Evolutionary conservation across 176 grass and related monocot species (phyloP), one percentile per base, ranked within the genome.

Genomic region (Leersia perrieri): DNA sequence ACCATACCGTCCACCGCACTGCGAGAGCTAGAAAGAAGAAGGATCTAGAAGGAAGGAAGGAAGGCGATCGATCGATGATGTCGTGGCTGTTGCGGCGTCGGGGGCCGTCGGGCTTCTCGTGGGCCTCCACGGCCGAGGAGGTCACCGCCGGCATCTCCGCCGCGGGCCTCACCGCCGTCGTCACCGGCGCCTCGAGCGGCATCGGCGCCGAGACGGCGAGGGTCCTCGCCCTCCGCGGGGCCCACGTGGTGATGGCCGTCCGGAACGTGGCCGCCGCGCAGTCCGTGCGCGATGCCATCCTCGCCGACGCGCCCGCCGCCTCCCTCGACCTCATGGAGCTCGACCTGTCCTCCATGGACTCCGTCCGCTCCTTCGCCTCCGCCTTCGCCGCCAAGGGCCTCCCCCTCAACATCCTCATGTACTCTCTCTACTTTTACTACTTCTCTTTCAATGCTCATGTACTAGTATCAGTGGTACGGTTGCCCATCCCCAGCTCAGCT

Each of bases 131-230:
- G 83, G 95, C 92, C 39, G 92, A 95, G 33, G 79, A 98, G 32
- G 90, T 95, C 70, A 98, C 95, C 47, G 33, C 58, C 16, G 92
- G 86, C 33, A 16, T 95, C 49, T 89, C 93, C 75, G 88, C 91
- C 18, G 39, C 88, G 3, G 88, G 88, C 1, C 95, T 95, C 88
- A 89, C 76, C 42, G 95, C 92, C 35, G 30, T 98, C 82, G 88
- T 98, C 77, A 98, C 95, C 61, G 95, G 95, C 92, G 92, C 95
- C 42, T 91, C 92, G 2, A 98, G 95, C 78, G 95, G 95, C 63
- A 98, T 98, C 70, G 95, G 90, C 62, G 70, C 78, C 13, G 92
- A 94, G 83, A 95, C 92, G 29, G 76, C 88, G 5, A 83, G 92
- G 1, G 84, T 90, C 84, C 88, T 98, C 57, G 92, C 90, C 26